Percentiles rank a stretch among this genome's conserved stretches.
These are phyloP conservation scores for Fusarium subglutinans DNA, from an alignment of 2,329 filamentous ascomycete species.

Conservation along the genomic window DNA sequence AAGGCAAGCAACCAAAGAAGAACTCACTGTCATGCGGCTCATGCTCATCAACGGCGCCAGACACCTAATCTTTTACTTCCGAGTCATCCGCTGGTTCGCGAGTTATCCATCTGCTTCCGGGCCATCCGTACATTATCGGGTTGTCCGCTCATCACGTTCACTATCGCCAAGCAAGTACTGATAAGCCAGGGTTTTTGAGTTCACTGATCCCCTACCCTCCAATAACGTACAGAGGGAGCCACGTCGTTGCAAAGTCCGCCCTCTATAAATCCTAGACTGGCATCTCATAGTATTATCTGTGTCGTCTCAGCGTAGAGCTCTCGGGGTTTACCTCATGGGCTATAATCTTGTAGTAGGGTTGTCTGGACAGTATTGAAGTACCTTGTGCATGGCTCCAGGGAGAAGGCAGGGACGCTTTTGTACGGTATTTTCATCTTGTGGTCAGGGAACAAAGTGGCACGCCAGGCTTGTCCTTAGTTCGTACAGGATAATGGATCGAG, in stretches of 20 bases:
- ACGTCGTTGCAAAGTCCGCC: background rate
- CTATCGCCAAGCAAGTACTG: background rate
- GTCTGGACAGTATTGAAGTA: too few relatives aligned
- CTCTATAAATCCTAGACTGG: background rate
- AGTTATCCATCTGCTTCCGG: background rate
- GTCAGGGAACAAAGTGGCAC: background rate
- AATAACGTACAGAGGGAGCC: background rate
- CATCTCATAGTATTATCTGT: background rate
- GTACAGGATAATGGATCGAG: background rate
- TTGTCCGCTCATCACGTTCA: background rate
- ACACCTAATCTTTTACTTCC: background rate
- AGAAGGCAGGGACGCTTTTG: background rate
- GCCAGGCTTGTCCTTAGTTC: too few relatives aligned
- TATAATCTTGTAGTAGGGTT: fast-evolving
- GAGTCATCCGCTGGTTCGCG: background rate
- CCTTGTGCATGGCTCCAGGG: background rate
- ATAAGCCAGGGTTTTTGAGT: too few relatives aligned
- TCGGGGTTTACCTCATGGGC: too few relatives aligned
- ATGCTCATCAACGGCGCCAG: background rate
- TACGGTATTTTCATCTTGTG: too few relatives aligned
- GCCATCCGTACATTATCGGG: background rate
- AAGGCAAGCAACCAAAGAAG: background rate
- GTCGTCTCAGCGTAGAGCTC: background rate
- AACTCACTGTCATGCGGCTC: background rate
- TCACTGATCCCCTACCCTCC: background rate